Conservation (phyloP, 257 asterid species). For the Fraxinus americana region DNA sequence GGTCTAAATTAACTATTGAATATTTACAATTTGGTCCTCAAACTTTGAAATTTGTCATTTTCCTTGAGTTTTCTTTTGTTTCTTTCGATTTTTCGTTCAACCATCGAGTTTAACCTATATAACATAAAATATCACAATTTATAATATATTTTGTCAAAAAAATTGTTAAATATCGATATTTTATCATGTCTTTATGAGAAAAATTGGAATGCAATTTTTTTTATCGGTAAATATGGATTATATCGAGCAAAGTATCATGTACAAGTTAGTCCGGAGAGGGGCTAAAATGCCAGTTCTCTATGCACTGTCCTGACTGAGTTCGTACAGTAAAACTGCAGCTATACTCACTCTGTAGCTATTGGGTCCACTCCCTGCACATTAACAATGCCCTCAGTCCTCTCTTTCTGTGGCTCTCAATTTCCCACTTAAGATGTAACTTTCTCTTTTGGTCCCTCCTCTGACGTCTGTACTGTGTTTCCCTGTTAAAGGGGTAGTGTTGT, state of each 20-base stretch:
- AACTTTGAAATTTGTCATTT: too few species aligned
- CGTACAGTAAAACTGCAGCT: not conserved
- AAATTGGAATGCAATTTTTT: not conserved
- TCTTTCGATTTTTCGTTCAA: too few species aligned
- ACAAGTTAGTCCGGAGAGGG: not conserved
- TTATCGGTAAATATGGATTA: too few species aligned
- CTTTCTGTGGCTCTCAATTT: constrained; percentile 21
- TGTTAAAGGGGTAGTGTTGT: constrained; percentile 21
- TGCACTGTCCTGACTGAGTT: not conserved
- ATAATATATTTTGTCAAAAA: too few species aligned
- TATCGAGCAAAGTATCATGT: too few species aligned
- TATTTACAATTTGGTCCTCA: too few species aligned
- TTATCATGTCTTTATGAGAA: too few species aligned
- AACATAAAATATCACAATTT: too few species aligned
- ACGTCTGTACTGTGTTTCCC: constrained; percentile 27
- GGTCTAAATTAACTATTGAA: too few species aligned
- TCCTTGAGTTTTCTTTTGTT: too few species aligned
- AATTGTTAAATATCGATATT: too few species aligned
- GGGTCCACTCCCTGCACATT: constrained; percentile 22
- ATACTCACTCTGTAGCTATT: not conserved
- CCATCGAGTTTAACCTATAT: too few species aligned
- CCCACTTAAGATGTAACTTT: constrained; percentile 21
- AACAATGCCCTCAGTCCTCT: constrained; percentile 2
- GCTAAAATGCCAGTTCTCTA: not conserved
- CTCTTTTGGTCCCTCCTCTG: constrained; percentile 44